Evolutionary conservation across 2,329 filamentous ascomycete species (phyloP).

Genomic region (Aspergillus brunneoviolaceus): DNA sequence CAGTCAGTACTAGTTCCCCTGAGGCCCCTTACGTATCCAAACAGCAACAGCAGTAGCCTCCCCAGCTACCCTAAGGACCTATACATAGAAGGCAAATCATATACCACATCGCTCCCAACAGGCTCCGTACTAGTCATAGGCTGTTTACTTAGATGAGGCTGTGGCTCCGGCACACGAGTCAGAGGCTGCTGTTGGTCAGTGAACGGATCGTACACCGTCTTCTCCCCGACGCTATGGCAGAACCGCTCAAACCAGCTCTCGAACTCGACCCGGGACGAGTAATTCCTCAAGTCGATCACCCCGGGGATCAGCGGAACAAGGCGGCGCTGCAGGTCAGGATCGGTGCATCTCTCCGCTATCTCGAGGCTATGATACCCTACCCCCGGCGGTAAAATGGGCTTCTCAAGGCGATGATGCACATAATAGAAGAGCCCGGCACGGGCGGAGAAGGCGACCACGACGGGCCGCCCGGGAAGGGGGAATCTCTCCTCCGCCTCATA

Average conservation of each 20-base stretch:
- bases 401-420: not conserved
- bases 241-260: slow-evolving; percentile 14
- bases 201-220: slow-evolving; percentile 11
- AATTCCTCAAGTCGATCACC: slow-evolving; percentile 12
- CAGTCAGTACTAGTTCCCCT: too few relatives aligned
- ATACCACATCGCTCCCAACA: not conserved
- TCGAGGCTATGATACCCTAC: slow-evolving; percentile 3
- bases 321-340: slow-evolving; percentile 13
- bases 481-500: not conserved
- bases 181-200: not conserved
- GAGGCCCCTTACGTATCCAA: too few relatives aligned
- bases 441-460: slow-evolving; percentile 16
- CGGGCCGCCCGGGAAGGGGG: slow-evolving; percentile 5
- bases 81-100: not conserved
- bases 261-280: slow-evolving; percentile 7
- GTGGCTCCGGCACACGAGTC: not conserved
- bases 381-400: not conserved
- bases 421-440: slow-evolving; percentile 20
- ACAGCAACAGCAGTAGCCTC: too few relatives aligned
- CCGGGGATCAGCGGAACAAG: slow-evolving; percentile 16
- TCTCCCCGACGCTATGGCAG: not conserved
- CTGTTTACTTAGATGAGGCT: not conserved
- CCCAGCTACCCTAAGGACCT: too few relatives aligned
- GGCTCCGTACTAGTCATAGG: not conserved
- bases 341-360: slow-evolving; percentile 10